Base-by-base conservation (phyloP, 192 early-diverging fungal genomes). In the Radiomyces spectabilis region DNA sequence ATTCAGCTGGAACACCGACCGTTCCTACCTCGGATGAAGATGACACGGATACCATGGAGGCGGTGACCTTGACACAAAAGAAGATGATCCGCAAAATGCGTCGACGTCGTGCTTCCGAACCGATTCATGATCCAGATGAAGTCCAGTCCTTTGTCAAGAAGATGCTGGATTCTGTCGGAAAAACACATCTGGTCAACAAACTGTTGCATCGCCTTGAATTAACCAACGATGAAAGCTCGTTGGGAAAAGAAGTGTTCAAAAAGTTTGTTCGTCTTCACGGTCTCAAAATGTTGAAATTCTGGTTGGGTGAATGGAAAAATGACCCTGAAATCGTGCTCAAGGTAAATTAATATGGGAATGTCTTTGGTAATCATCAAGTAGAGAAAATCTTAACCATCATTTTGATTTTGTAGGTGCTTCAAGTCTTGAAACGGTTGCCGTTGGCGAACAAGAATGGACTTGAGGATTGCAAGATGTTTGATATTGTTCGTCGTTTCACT, bases 371-470 rank as follows among this genome's bases (percentile, higher is more conserved):
- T 25, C 12, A 38, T 15, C 7, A 5, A 18, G n/a, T 7, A 30
- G 47, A 51, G 22, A 19, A 26, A 19, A 5, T 32, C 19, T 40
- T 27, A 15, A 41, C 24, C 25, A 38, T 25, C 37, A 19, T 9
- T 32, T 19, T 32, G 32, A 12, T 57, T 22, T 40, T 21, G 15
- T 24, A 60, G 59, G 65, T 69, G 0, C 22, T 70, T 1, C 34
- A 19, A 6, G 82, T 92, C 10, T 60, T 97, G 30, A 76, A 80
- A 2, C 75, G 73, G 19, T 75, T 97, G 41, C 94, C 94, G 8
- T 77, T 94, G 9, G 61, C 85, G 5, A 85, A 88, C 6, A 66
- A 83, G 26, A 94, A 97, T 64, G 74, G 83, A 2, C 78, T 95
- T 18, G 81, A 87, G 27, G 92, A 91, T 37, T 83, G 75, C 27